Base-by-base conservation (phyloP, 176 grass and related monocot genomes). In the Avena sativa region DNA sequence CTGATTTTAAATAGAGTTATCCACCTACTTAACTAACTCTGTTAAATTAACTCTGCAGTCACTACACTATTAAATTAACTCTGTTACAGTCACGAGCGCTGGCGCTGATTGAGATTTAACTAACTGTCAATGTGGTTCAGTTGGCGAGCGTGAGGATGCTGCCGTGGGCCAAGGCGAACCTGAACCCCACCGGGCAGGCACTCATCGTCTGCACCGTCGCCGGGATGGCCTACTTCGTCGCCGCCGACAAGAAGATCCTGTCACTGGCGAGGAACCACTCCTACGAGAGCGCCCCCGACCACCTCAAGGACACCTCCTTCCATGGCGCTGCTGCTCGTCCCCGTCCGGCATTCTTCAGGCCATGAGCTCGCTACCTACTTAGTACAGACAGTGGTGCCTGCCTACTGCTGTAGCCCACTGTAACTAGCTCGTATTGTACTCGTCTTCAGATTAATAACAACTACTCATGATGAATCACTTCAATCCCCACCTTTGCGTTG, bases 201-300 rank as follows among this genome's bases (percentile, higher is more conserved):
- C 87, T 96, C 64, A 92, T 96, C 55, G 77, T 96, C 82, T 93
- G 73, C 48, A 90, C 94, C 14, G 72, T 67, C 16, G 93, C 93
- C 1, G 91, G 93, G 1, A 90, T 92, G 93, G 91, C 93, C 0
- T 95, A 93, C 68, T 95, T 95, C 86, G 74, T 93, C 8, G 93
- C 83, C 0, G 93, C 91, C 0, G 91, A 93, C 79, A 95, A 95
- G 86, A 85, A 76, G 13, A 92, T 95, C 67, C 67, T 95, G 3
- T 85, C 93, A 8, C 58, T 89, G 19, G 93, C 91, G 11, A 87
- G 93, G 71, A 86, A 49, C 8, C 91, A 95, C 84, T 95, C 93
- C 0, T 95, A 91, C 67, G 84, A 84, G 81, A 11, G n/a, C 6
- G 83, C 83, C 1, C 85, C 89, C 0, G 79, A 78, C 8, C 84